Evolutionary conservation across 2,329 filamentous ascomycete species (phyloP).

Genomic region (Shiraia bambusicola): DNA sequence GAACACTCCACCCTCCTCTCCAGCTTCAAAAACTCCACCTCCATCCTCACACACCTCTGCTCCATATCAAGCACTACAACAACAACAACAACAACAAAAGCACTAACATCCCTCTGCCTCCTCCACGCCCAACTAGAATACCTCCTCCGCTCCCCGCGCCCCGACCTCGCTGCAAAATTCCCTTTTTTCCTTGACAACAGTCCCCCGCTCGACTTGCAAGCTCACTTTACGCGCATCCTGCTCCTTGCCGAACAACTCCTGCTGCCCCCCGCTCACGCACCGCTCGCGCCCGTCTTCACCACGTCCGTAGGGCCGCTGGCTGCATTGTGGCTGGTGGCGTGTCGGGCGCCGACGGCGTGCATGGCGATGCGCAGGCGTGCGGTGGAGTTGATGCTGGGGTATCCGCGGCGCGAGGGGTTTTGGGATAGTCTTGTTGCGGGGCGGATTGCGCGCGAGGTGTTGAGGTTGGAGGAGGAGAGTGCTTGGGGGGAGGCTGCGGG

Average conservation of each 20-base stretch:
- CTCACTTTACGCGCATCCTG: conserved; percentile 19
- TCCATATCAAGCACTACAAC: not conserved
- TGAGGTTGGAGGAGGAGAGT: conserved; percentile 31
- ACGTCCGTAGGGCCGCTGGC: conserved; percentile 25
- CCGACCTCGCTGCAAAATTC: conserved; percentile 13
- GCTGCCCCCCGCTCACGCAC: conserved; percentile 3
- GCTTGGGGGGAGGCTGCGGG: conserved; percentile 10
- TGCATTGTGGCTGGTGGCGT: conserved; percentile 30
- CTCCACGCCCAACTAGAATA: conserved; percentile 17
- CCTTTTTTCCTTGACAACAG: conserved; percentile 9
- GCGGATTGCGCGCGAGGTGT: conserved; percentile 26
- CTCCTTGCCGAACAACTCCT: conserved; percentile 15
- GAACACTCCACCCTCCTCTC: conserved; percentile 8
- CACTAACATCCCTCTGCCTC: conserved; percentile 12
- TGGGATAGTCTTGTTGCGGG: conserved; percentile 63
- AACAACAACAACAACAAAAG: conserved; percentile 2
- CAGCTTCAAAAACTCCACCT: conserved; percentile 10
- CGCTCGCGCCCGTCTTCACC: conserved; percentile 27
- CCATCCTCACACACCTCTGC: conserved; percentile 9
- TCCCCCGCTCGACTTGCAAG: conserved; percentile 20
- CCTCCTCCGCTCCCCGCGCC: conserved; percentile 14
- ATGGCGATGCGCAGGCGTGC: conserved; percentile 26
- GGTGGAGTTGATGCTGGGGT: conserved; percentile 26
- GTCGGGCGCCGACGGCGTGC: conserved; percentile 21
- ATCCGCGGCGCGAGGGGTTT: conserved; percentile 52